A percentile compares a stretch with the other conserved stretches of the same genome.
Evolutionary conservation across 257 asterid genomes (phyloP).

Genomic region (Dorcoceras hygrometricum): DNA sequence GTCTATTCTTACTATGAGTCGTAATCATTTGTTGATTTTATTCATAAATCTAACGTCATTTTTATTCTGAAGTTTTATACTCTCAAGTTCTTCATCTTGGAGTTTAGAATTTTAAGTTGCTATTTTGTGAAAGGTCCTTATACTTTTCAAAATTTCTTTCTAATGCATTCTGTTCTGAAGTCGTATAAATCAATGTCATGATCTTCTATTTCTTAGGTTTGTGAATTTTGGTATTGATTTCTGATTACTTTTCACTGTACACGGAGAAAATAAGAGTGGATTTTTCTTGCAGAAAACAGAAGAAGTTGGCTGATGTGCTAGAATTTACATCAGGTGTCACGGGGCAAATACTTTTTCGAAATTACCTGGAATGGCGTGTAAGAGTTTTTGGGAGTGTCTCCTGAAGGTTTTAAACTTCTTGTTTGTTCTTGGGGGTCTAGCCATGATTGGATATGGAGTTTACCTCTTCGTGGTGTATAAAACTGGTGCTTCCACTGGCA

Average conservation of each 20-base stretch:
- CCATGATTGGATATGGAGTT: slow-evolving; percentile 49
- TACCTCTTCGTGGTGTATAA: slow-evolving; percentile 43
- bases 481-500: slow-evolving; percentile 30
- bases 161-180: not conserved
- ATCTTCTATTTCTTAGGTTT: not conserved
- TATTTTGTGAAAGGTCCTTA: not conserved
- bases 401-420: slow-evolving; percentile 51
- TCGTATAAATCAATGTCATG: not conserved
- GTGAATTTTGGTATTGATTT: no score
- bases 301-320: not conserved
- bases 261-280: not conserved
- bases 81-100: not conserved
- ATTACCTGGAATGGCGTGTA: not conserved
- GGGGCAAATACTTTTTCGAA: not conserved
- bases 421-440: slow-evolving; percentile 47
- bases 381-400: slow-evolving; percentile 31
- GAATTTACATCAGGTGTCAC: not conserved
- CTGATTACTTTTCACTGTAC: not conserved
- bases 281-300: not conserved
- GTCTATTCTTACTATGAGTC: not conserved
- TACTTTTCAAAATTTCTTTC: not conserved
- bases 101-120: not conserved
- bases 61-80: not conserved
- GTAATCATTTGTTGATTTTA: not conserved
- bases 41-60: not conserved